A percentile compares a stretch with the other conserved stretches of the same genome.
These are phyloP conservation scores for Aspergillus tubingensis DNA, from an alignment of 2,329 filamentous ascomycete genomes.

Conservation along the genomic window DNA sequence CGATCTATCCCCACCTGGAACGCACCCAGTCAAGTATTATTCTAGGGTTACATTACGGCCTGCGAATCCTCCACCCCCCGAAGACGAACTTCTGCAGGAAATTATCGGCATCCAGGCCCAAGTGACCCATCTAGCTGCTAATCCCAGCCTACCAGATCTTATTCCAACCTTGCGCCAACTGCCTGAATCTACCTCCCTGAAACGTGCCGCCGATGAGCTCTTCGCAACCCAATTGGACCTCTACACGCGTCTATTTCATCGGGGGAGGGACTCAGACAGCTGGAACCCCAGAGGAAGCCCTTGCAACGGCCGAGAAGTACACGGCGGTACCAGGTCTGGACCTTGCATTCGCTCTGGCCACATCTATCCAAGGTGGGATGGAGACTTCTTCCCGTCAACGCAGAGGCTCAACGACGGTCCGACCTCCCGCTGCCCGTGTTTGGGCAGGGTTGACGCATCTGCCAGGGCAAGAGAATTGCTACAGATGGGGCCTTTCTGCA, in stretches of 20 bases:
- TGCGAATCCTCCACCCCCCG: slow-evolving; percentile 45
- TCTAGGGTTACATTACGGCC: slow-evolving; percentile 55
- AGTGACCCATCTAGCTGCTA: slow-evolving; percentile 51
- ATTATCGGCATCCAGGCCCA: slow-evolving; percentile 51
- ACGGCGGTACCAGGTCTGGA: slow-evolving; percentile 42
- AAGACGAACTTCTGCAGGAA: slow-evolving; percentile 50
- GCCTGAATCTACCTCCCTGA: slow-evolving; percentile 51
- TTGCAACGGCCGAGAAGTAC: slow-evolving; percentile 42
- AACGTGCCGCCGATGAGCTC: slow-evolving; percentile 27
- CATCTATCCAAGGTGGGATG: slow-evolving; percentile 52
- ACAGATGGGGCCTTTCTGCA: slow-evolving; percentile 26
- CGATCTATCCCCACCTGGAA: slow-evolving; percentile 53
- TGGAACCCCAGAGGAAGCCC: slow-evolving; percentile 33
- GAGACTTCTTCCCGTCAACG: slow-evolving; percentile 51
- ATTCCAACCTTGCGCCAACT: slow-evolving; percentile 49
- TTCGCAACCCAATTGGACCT: slow-evolving; percentile 29
- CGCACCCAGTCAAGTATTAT: slow-evolving; percentile 56
- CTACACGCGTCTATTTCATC: slow-evolving; percentile 25
- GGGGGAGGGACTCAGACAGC: slow-evolving; percentile 19
- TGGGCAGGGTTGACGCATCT: slow-evolving; percentile 25
- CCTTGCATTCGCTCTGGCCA: slow-evolving; percentile 51
- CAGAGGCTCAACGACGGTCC: slow-evolving; percentile 12
- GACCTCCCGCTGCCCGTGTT: slow-evolving; percentile 26
- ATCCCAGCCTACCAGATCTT: slow-evolving; percentile 51
- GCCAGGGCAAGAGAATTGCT: slow-evolving; percentile 26